phyloP scores from a whole-genome alignment of 2,329 filamentous ascomycete genomes.

The Geosmithia morbida region DNA sequence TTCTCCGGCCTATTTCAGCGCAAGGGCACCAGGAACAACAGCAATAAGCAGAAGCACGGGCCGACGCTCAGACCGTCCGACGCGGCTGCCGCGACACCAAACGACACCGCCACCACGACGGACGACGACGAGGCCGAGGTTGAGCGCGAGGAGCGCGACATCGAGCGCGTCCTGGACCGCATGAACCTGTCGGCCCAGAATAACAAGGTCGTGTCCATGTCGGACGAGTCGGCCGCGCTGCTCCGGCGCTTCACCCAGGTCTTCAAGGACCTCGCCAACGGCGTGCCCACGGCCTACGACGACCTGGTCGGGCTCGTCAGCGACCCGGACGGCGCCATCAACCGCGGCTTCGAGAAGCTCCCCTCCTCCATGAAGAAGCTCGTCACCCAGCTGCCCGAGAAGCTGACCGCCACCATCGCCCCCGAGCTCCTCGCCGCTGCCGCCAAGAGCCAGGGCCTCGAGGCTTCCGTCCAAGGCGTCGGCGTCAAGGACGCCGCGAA shows the following conservation, averaged over 20 bases:
- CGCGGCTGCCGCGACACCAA: slow-evolving; percentile 9
- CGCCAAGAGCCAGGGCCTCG: slow-evolving; percentile 57
- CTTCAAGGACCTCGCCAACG: slow-evolving; percentile 83
- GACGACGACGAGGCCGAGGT: slow-evolving; percentile 12
- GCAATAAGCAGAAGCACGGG: slow-evolving; percentile 20
- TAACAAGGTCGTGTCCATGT: slow-evolving; percentile 73
- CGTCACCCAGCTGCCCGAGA: slow-evolving; percentile 70
- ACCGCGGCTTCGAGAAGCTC: slow-evolving; percentile 48
- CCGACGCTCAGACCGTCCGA: slow-evolving; percentile 18
- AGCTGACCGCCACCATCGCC: slow-evolving; percentile 59
- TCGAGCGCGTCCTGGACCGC: slow-evolving; percentile 65
- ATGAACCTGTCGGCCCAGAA: slow-evolving; percentile 74
- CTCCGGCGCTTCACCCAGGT: slow-evolving; percentile 76
- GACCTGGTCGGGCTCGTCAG: slow-evolving; percentile 59
- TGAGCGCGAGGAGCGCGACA: slow-evolving; percentile 47
- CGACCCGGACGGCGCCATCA: slow-evolving; percentile 45
- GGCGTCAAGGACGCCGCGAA: slow-evolving; percentile 48
- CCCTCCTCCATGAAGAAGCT: slow-evolving; percentile 74
- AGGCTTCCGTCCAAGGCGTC: slow-evolving; percentile 31
- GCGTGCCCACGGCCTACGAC: slow-evolving; percentile 82
- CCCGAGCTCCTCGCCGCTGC: slow-evolving; percentile 74
- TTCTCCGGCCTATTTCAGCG: slow-evolving; percentile 20
- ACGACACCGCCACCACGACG: slow-evolving; percentile 16
- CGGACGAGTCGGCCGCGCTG: slow-evolving; percentile 70
- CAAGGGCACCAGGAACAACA: too few species aligned